Evolutionary conservation across 495 filamentous ascomycete species (phyloP).

Genomic region (Penicillium tannophilum): DNA sequence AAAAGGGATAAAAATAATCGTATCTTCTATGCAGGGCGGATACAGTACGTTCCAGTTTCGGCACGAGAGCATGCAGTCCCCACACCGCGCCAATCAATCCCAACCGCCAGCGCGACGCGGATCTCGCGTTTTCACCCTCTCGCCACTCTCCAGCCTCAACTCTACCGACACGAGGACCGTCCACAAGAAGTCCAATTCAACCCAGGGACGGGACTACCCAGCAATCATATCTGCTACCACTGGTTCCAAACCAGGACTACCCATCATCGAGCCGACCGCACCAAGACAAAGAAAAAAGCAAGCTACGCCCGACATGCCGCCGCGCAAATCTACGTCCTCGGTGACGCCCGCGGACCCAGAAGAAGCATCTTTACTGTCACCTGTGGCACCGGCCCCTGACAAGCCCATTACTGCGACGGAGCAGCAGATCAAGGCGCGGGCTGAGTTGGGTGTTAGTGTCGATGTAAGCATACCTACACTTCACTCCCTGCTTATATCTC

Average conservation of each 20-base stretch:
- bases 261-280: slow-evolving; percentile 1
- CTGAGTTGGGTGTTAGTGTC: slow-evolving; percentile 45
- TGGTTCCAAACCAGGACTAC: not conserved
- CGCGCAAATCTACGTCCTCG: slow-evolving; percentile 42
- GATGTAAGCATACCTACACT: slow-evolving; percentile 33
- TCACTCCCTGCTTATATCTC: not conserved
- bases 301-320: slow-evolving; percentile 27
- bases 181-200: not conserved
- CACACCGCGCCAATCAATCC: slow-evolving; percentile 16
- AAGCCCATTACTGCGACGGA: slow-evolving; percentile 45
- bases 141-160: slow-evolving; percentile 13
- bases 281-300: not conserved
- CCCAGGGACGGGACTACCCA: not conserved
- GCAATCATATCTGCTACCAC: not conserved
- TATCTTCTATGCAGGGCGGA: not conserved
- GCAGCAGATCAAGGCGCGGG: slow-evolving; percentile 49
- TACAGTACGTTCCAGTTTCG: not conserved
- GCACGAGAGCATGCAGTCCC: slow-evolving; percentile 8
- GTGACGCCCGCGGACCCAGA: slow-evolving; percentile 32
- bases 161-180: not conserved
- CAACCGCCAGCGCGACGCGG: slow-evolving; percentile 22
- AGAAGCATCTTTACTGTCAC: slow-evolving; percentile 21
- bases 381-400: slow-evolving; percentile 22
- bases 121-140: slow-evolving; percentile 28
- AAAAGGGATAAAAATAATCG: not conserved